These are phyloP conservation scores for Arabis hirsuta DNA, from an alignment of 345 rosid genomes.

Conservation along the genomic window DNA sequence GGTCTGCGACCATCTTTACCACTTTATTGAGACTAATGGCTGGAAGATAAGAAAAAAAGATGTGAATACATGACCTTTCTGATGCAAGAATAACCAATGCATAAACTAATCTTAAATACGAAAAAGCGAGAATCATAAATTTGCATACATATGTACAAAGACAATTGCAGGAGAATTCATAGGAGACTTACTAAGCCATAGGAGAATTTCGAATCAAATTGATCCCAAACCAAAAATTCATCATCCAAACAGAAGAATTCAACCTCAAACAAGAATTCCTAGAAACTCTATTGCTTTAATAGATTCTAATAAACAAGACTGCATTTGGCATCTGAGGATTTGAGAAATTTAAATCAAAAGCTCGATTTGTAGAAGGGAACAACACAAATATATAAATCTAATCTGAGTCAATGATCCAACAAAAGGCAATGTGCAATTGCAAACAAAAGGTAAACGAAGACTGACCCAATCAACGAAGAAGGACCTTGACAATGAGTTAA, in stretches of 20 bases:
- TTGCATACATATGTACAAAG: background rate
- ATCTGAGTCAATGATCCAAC: conserved; percentile 22
- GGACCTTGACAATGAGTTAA: conserved; percentile 21
- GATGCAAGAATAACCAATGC: conserved; percentile 2
- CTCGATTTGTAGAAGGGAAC: conserved; percentile 9
- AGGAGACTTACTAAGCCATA: background rate
- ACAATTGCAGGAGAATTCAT: background rate
- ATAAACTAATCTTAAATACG: background rate
- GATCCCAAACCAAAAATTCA: background rate
- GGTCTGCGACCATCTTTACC: conserved; percentile 77
- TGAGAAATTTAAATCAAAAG: background rate
- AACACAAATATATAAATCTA: conserved; percentile 22
- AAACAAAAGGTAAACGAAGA: conserved; percentile 11
- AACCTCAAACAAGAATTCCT: background rate
- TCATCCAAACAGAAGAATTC: conserved; percentile 1
- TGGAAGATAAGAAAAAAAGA: background rate
- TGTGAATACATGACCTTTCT: background rate
- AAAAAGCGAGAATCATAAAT: background rate
- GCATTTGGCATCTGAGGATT: background rate
- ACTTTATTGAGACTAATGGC: conserved; percentile 33
- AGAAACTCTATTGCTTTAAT: background rate
- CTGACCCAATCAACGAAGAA: conserved; percentile 17
- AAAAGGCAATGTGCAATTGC: background rate
- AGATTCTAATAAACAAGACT: conserved; percentile 9
- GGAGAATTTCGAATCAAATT: background rate